phyloP scores from a whole-genome alignment of 2,329 filamentous ascomycete species.

The Calonectria hawksworthii region DNA sequence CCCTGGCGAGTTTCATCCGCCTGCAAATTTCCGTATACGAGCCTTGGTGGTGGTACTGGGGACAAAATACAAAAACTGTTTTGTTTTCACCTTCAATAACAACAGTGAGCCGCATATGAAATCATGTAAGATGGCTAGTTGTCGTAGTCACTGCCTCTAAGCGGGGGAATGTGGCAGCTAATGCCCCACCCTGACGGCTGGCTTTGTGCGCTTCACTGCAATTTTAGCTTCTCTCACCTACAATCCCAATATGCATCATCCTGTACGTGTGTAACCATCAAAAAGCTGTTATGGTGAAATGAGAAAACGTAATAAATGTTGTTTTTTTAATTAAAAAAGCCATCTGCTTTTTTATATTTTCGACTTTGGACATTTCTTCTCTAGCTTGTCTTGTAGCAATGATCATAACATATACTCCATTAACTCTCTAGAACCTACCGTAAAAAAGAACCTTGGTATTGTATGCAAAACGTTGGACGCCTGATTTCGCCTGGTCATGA shows the following conservation, averaged over 20 bases:
- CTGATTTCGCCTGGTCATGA: not conserved
- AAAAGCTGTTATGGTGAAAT: not conserved
- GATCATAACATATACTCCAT: not conserved
- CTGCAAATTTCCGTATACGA: constrained; percentile 7
- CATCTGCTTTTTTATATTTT: not conserved
- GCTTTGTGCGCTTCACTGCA: no score
- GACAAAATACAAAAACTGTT: no score
- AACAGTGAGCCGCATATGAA: not conserved
- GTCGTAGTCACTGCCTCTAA: no score
- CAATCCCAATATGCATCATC: not conserved
- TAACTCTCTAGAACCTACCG: not conserved
- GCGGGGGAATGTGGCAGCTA: no score
- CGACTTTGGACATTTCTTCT: not conserved
- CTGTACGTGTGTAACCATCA: not conserved
- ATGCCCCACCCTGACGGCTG: no score
- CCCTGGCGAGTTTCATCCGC: not conserved
- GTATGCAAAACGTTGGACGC: not conserved
- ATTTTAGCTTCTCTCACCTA: not conserved
- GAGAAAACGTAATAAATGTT: not conserved
- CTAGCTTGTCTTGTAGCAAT: not conserved
- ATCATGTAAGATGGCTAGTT: not conserved
- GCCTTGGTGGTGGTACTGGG: not conserved
- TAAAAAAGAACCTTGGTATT: not conserved
- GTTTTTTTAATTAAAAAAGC: not conserved
- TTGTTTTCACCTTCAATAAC: not conserved